phyloP scores from a whole-genome alignment of 1,284 basidiomycete genomes.

The Meira miltonrushii region DNA sequence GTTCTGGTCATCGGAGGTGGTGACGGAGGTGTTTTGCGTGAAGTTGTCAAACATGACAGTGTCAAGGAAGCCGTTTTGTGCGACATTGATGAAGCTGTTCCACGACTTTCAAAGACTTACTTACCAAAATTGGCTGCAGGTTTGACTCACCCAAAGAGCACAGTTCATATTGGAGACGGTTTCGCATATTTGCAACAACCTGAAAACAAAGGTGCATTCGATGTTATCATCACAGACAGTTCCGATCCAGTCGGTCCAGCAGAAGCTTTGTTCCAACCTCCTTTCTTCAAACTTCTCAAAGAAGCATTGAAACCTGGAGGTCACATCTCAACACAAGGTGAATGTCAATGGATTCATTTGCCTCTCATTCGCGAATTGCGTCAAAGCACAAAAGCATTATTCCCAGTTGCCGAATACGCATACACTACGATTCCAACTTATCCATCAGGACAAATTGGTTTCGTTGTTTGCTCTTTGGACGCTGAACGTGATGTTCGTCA shows the following conservation, averaged over 20 bases:
- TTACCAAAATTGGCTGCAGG: constrained; percentile 91
- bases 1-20: constrained; percentile 96
- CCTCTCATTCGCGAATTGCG: constrained; percentile 76
- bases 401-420: constrained; percentile 82
- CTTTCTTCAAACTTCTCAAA: constrained; percentile 91
- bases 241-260: constrained; percentile 97
- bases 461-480: constrained; percentile 80
- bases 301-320: constrained; percentile 84
- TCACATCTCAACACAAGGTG: constrained; percentile 91
- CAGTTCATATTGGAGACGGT: constrained; percentile 86
- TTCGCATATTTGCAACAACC: constrained; percentile 93
- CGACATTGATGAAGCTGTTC: constrained; percentile 98
- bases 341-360: constrained; percentile 93
- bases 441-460: constrained; percentile 94
- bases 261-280: constrained; percentile 87
- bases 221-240: constrained; percentile 95
- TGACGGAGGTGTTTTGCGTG: constrained; percentile 70
- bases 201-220: constrained; percentile 70
- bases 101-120: constrained; percentile 86
- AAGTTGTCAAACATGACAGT: constrained; percentile 87
- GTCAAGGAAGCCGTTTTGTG: constrained; percentile 91
- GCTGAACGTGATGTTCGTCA: constrained; percentile 39
- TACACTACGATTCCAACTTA: constrained; percentile 97
- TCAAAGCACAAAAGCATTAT: constrained; percentile 69
- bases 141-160: constrained; percentile 76